phyloP scores from a whole-genome alignment of 345 rosid genomes.

The Citrus maxima region DNA sequence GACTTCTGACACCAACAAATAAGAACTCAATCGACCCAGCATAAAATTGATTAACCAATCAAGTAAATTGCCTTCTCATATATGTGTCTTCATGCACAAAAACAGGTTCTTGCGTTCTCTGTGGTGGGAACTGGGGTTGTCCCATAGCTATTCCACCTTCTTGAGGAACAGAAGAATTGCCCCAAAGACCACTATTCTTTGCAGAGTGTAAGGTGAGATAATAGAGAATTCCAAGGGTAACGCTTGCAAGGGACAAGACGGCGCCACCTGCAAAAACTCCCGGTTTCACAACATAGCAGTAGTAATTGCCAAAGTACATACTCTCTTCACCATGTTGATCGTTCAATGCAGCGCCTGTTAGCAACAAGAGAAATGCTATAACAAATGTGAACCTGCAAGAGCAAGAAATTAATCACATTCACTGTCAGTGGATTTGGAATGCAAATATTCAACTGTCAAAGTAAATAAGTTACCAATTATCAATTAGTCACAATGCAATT shows the following conservation, averaged over 20 bases:
- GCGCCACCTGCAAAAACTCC: constrained; percentile 85
- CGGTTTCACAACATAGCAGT: constrained; percentile 75
- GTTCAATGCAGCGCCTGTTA: constrained; percentile 79
- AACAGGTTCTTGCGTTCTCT: constrained; percentile 54
- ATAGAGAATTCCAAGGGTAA: constrained; percentile 63
- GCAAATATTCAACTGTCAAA: not conserved
- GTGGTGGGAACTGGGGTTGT: constrained; percentile 63
- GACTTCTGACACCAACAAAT: not conserved
- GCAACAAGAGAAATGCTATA: constrained; percentile 67
- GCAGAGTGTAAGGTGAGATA: constrained; percentile 49
- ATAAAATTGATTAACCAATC: constrained; percentile 12
- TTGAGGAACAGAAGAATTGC: constrained; percentile 24
- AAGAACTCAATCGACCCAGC: not conserved
- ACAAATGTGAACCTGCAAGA: constrained; percentile 78
- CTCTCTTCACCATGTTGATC: constrained; percentile 54
- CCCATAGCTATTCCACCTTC: constrained; percentile 68
- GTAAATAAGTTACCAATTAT: not conserved
- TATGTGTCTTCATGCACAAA: constrained; percentile 80
- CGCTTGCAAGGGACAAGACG: constrained; percentile 51
- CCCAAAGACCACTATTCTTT: constrained; percentile 34
- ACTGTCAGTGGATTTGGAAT: not conserved
- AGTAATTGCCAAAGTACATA: constrained; percentile 41
- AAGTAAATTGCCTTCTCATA: constrained; percentile 67
- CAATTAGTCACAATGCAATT: not conserved
- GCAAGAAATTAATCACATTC: not conserved